Percentiles rank a stretch among this genome's conserved stretches.
These are phyloP conservation scores for Cytospora piceae DNA, from an alignment of 2,329 filamentous ascomycete genomes.

Conservation along the genomic window DNA sequence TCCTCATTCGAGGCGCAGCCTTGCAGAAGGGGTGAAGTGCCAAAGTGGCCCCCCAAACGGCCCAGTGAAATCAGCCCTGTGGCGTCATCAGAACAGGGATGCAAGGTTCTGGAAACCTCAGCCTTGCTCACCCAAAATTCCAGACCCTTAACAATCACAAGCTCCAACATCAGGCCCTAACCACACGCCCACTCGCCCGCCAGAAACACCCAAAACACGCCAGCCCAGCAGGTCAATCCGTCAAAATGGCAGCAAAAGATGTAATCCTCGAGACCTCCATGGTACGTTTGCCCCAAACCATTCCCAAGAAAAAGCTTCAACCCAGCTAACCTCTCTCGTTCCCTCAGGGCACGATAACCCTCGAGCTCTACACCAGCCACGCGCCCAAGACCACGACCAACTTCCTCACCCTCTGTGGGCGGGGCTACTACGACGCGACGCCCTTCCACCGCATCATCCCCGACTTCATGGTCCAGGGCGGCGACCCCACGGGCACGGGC, in stretches of 20 bases:
- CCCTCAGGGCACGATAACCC: constrained; percentile 73
- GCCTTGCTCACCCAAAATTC: constrained; percentile 13
- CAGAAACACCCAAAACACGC: background rate
- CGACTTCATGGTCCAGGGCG: constrained; percentile 95
- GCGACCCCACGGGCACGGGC: constrained; percentile 92
- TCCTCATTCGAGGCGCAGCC: constrained; percentile 6
- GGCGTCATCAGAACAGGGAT: constrained; percentile 22
- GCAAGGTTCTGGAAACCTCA: constrained; percentile 8
- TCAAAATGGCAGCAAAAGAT: constrained; percentile 69
- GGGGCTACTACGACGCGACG: constrained; percentile 86
- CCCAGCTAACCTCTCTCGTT: constrained; percentile 9
- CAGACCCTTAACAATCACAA: background rate
- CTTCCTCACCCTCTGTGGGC: constrained; percentile 76
- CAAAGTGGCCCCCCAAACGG: constrained; percentile 10
- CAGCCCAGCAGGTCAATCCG: constrained; percentile 4
- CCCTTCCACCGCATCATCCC: constrained; percentile 95
- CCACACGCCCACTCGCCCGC: background rate
- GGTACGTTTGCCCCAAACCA: constrained; percentile 54
- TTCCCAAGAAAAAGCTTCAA: constrained; percentile 8
- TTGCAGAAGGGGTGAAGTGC: constrained; percentile 19
- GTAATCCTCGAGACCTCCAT: constrained; percentile 84
- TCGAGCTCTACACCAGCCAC: constrained; percentile 90
- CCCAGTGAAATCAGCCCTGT: constrained; percentile 14
- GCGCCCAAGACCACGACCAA: constrained; percentile 89
- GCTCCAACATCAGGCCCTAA: background rate